Evolutionary conservation across 345 rosid species (phyloP).

Genomic region (Nephelium lappaceum): DNA sequence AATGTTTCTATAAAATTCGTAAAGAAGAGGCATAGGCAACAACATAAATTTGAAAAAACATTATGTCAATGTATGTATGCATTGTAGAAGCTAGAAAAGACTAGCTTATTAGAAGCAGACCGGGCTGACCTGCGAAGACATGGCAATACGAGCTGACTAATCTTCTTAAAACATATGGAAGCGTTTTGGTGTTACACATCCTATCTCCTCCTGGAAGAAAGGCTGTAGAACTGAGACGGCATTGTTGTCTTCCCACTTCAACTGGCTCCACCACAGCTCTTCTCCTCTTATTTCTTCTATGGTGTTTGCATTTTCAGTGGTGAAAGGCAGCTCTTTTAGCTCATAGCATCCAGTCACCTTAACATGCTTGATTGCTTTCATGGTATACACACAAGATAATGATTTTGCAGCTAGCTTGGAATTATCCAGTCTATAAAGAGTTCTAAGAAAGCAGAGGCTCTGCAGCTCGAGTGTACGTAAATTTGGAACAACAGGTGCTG

Average conservation of each 20-base stretch:
- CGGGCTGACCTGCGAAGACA: too few species aligned
- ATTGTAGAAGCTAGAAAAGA: too few species aligned
- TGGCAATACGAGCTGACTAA: too few species aligned
- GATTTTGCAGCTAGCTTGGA: constrained; percentile 17
- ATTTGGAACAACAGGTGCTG: constrained; percentile 29
- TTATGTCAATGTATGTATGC: too few species aligned
- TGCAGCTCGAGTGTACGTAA: constrained; percentile 26
- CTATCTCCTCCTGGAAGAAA: not conserved
- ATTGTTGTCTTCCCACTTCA: constrained; percentile 18
- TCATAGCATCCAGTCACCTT: constrained; percentile 31
- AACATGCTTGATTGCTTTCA: constrained; percentile 24
- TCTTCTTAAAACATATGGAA: too few species aligned
- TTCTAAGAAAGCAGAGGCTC: constrained; percentile 27
- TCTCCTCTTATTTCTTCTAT: not conserved
- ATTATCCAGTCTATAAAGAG: constrained; percentile 18
- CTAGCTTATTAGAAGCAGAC: too few species aligned
- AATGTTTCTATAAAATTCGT: too few species aligned
- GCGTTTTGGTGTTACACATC: too few species aligned
- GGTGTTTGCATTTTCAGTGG: constrained; percentile 5
- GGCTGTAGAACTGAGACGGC: constrained; percentile 10
- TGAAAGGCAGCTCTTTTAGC: constrained; percentile 30
- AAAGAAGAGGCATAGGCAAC: too few species aligned
- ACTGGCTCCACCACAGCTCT: constrained; percentile 40
- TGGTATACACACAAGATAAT: too few species aligned
- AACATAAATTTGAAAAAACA: too few species aligned